Percentiles rank a stretch among this genome's conserved stretches.
These are phyloP conservation scores for Glaciozyma antarctica DNA, from an alignment of 768 basidiomycete species.

Conservation along the genomic window DNA sequence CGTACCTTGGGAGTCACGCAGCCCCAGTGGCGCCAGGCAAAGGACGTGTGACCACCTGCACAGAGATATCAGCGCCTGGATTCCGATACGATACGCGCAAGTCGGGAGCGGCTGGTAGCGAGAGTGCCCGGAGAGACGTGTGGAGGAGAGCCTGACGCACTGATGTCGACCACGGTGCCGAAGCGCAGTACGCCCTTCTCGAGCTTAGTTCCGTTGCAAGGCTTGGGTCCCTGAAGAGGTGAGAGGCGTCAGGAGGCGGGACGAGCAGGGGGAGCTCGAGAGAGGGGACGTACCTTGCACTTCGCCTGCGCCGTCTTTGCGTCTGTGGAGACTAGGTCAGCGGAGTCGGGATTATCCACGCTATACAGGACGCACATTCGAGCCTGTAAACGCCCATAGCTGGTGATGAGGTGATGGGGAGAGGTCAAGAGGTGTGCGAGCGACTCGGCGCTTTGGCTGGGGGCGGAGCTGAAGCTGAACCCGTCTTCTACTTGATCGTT, in stretches of 20 bases:
- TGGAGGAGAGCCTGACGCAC: neutral
- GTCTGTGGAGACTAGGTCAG: neutral
- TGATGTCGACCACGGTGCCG: slow-evolving; percentile 54
- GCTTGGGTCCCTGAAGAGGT: slow-evolving; percentile 14
- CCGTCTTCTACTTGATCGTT: no score
- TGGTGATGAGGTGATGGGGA: neutral
- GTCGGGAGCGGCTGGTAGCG: neutral
- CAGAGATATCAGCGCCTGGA: neutral
- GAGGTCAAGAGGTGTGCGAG: neutral
- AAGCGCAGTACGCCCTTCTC: slow-evolving; percentile 62
- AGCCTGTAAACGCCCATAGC: neutral
- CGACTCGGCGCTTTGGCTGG: no score
- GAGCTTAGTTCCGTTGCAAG: slow-evolving; percentile 56
- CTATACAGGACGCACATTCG: neutral
- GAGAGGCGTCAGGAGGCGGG: neutral
- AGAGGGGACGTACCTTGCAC: neutral
- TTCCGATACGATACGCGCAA: no score
- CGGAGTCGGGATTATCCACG: neutral
- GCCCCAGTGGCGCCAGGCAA: slow-evolving; percentile 71
- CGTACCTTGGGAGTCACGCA: neutral
- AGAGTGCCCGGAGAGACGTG: no score
- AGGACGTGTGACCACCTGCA: slow-evolving; percentile 12
- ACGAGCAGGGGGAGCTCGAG: neutral
- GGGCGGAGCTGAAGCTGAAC: no score
- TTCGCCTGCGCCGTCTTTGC: neutral